Evolutionary conservation across 768 basidiomycete genomes (phyloP).

Genomic region (Porphyrellus cyaneotinctus): DNA sequence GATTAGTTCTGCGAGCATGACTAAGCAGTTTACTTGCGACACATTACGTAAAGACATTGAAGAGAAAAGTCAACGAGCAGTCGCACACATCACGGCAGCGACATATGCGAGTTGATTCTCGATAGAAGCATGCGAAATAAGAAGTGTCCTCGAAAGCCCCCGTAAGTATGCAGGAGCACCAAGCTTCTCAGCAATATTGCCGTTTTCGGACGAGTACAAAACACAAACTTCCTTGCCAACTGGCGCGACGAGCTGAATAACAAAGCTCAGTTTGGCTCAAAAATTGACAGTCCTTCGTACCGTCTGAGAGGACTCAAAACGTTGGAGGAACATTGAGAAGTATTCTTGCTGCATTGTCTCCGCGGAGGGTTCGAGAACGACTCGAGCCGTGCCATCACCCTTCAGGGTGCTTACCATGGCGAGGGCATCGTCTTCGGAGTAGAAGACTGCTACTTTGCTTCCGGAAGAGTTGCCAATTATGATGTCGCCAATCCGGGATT

Average conservation of each 20-base stretch:
- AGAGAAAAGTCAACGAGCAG: constrained; percentile 4
- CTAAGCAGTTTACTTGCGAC: not conserved
- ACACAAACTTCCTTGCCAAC: constrained; percentile 50
- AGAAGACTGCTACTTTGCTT: constrained; percentile 60
- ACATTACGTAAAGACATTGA: not conserved
- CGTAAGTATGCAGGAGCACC: constrained; percentile 45
- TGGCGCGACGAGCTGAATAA: constrained; percentile 52
- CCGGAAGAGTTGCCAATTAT: constrained; percentile 34
- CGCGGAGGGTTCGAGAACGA: constrained; percentile 38
- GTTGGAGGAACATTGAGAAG: constrained; percentile 47
- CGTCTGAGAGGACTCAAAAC: constrained; percentile 50
- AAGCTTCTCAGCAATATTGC: constrained; percentile 43
- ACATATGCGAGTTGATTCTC: constrained; percentile 59
- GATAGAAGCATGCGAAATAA: constrained; percentile 56
- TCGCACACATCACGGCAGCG: constrained; percentile 40
- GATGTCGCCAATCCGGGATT: constrained; percentile 35
- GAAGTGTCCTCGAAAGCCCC: constrained; percentile 40
- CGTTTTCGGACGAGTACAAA: constrained; percentile 54
- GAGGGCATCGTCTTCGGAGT: constrained; percentile 42
- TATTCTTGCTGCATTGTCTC: constrained; percentile 40
- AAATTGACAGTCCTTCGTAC: constrained; percentile 33
- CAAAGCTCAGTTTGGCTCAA: not conserved
- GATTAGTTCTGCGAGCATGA: not conserved
- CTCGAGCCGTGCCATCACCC: constrained; percentile 47
- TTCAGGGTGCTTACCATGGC: constrained; percentile 52